phyloP scores from a whole-genome alignment of 257 asterid genomes.

The Solanum peruvianum region DNA sequence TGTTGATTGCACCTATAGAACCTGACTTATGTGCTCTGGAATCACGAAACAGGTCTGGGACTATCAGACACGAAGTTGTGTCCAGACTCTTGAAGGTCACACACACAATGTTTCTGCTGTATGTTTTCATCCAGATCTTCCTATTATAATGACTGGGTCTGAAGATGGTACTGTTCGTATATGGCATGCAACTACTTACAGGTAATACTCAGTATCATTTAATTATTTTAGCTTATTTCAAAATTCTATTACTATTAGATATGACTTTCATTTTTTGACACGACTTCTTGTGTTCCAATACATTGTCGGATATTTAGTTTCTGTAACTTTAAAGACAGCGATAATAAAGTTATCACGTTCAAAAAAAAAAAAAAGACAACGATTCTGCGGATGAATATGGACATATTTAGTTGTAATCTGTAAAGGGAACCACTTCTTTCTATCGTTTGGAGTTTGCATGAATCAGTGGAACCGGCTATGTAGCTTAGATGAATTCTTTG shows the following conservation, averaged over 20 bases:
- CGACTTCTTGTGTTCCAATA: neutral
- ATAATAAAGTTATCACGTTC: neutral
- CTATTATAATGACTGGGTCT: constrained; percentile 91
- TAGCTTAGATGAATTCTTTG: neutral
- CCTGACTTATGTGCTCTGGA: constrained; percentile 1
- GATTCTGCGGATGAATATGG: neutral
- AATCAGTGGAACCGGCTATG: neutral
- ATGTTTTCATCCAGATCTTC: constrained; percentile 98
- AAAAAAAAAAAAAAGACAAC: neutral
- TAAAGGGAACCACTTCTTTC: neutral
- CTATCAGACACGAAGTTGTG: constrained; percentile 95
- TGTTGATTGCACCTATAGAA: neutral
- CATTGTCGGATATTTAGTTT: neutral
- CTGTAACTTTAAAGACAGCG: neutral
- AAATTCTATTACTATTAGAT: neutral
- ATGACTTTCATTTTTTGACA: neutral
- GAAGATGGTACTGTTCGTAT: constrained; percentile 99
- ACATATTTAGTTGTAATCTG: neutral
- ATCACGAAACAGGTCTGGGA: constrained; percentile 81
- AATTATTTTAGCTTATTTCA: neutral
- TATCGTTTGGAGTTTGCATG: neutral
- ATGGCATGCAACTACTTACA: constrained; percentile 96
- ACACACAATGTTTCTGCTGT: constrained; percentile 99
- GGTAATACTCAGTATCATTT: constrained; percentile 26
- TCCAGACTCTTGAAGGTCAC: constrained; percentile 98